Conservation (phyloP, 495 filamentous ascomycete species). For the Talaromyces wortmannii region DNA sequence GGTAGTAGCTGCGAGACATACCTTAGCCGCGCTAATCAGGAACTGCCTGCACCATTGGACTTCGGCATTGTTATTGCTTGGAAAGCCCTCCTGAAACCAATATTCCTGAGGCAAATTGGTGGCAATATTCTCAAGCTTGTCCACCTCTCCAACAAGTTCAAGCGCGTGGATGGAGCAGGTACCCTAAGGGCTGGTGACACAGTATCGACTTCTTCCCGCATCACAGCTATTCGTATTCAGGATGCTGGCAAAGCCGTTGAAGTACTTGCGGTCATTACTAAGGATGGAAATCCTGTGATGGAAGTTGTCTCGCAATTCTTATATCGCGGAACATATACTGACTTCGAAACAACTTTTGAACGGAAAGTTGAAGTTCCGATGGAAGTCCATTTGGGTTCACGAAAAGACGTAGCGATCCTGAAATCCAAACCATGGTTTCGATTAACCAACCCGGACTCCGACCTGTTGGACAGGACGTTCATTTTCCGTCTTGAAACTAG, state of each 20-base stretch:
- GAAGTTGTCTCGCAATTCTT: constrained; percentile 21
- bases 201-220: constrained; percentile 9
- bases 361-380: constrained; percentile 8
- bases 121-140: constrained; percentile 26
- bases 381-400: constrained; percentile 4
- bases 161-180: constrained; percentile 9
- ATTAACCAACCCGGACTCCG: neutral
- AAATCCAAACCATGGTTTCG: constrained; percentile 15
- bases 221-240: constrained; percentile 14
- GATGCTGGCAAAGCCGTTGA: constrained; percentile 16
- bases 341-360: constrained; percentile 10
- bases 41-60: constrained; percentile 8
- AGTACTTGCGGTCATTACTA: constrained; percentile 17
- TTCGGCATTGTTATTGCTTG: constrained; percentile 21
- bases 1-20: too few relatives aligned
- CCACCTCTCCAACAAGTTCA: constrained; percentile 22
- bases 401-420: constrained; percentile 12
- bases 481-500: neutral
- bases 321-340: constrained; percentile 10
- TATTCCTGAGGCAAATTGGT: constrained; percentile 12
- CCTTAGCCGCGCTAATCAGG: too few relatives aligned
- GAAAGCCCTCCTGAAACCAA: constrained; percentile 21
- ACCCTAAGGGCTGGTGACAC: constrained; percentile 20
- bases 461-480: neutral
- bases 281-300: constrained; percentile 14